These are phyloP conservation scores for Brassica balearica DNA, from an alignment of 441 rosid genomes.

Conservation along the genomic window DNA sequence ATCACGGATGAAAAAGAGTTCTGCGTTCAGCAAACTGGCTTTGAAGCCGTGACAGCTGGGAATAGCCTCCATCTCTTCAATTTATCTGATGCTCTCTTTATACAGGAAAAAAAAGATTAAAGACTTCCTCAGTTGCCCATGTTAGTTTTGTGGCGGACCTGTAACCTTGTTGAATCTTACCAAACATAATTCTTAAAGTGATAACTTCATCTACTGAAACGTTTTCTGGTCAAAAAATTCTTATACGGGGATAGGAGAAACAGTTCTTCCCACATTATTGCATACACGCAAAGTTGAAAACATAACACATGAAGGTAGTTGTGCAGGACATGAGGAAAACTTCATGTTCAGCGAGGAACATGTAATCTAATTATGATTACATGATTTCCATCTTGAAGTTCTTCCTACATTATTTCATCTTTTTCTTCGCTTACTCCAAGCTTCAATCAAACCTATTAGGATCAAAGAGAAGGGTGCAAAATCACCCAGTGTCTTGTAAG, in stretches of 20 bases:
- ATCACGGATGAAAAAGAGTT: constrained; percentile 60
- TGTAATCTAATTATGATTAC: too few relatives aligned
- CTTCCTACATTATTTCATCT: too few relatives aligned
- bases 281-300: not conserved
- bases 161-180: not conserved
- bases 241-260: not conserved
- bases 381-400: not conserved
- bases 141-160: constrained; percentile 17
- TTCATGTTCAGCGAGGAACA: not conserved
- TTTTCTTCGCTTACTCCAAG: not conserved
- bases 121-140: constrained; percentile 7
- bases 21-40: constrained; percentile 70
- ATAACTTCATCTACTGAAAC: not conserved
- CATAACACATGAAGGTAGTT: not conserved
- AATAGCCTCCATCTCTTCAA: not conserved
- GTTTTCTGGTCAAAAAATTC: too few relatives aligned
- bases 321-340: not conserved
- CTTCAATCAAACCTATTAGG: not conserved
- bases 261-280: not conserved
- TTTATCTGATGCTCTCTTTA: constrained; percentile 19
- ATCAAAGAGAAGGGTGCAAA: not conserved
- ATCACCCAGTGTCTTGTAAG: not conserved
- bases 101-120: not conserved
- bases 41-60: constrained; percentile 45
- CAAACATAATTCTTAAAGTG: not conserved